Evolutionary conservation across 495 filamentous ascomycete genomes (phyloP), one percentile per base, ranked within the genome.

Genomic region (Xylaria longipes): DNA sequence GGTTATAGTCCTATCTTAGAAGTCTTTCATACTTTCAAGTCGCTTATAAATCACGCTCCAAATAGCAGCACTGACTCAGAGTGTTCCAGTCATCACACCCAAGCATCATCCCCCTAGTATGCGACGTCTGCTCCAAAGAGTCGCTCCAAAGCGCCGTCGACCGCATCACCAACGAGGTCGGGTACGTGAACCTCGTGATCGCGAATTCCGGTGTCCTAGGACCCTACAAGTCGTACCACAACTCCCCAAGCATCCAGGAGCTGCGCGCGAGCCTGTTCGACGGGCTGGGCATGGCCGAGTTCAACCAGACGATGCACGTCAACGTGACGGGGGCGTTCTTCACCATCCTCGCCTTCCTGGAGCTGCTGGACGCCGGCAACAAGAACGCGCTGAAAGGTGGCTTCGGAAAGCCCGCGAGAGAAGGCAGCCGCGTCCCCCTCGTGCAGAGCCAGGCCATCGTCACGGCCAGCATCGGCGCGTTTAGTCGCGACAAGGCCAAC

Each of bases 301-400:
- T 88, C 71, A 85, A 80, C 12, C 72, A 82, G 1, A 82, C 84
- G 1, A 78, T 86, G 66, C 76, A 83, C 39, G 79, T 89, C 37
- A 90, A 90, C 65, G 79, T 84, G 3, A 85, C 85, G 0, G 87
- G 80, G 1, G 79, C 84, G 0, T 88, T 83, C 70, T 89, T 84
- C 75, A 88, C 86, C 0, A 80, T 86, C 29, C 65, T 87, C 3
- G 87, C 88, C 0, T 90, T 91, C 72, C 72, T 90, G 41, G 82
- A 83, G 1, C 78, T 91, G 14, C 84, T 91, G 0, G 88, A 90
- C n/a, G 83, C 81, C 11, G 90, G 89, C 7, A 92, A 92, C 76
- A 84, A 86, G 78, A 82, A 87, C 66, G 77, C 84, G 9, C 52
- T 81, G 11, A 66, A 71, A 8, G 74, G 73, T 1, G 81, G 80